A percentile compares a stretch with the other conserved stretches of the same genome.
Evolutionary conservation across 768 basidiomycete species (phyloP).

Genomic region (Leccinum uliginosum): DNA sequence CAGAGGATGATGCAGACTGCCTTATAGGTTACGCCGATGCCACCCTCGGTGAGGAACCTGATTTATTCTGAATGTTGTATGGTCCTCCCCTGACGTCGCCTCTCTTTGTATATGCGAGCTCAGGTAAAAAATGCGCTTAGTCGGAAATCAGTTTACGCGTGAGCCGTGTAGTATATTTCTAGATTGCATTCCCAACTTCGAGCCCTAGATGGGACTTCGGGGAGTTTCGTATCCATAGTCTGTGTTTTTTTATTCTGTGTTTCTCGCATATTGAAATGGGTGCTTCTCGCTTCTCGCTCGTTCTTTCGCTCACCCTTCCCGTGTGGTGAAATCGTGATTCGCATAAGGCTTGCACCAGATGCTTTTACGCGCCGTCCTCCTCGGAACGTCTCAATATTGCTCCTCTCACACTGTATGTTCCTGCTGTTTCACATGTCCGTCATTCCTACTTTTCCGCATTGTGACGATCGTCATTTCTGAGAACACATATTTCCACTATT

Average conservation of each 20-base stretch:
- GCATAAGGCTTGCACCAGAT: neutral
- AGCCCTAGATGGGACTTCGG: neutral
- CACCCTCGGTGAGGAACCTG: neutral
- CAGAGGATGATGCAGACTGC: neutral
- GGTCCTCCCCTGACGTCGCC: neutral
- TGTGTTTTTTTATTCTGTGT: neutral
- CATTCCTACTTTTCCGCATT: neutral
- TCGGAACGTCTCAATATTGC: neutral
- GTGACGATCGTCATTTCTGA: neutral
- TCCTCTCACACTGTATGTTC: neutral
- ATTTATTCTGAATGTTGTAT: neutral
- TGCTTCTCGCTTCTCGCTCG: neutral
- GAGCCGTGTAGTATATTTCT: neutral
- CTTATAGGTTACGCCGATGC: neutral
- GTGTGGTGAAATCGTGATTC: neutral
- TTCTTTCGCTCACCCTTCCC: neutral
- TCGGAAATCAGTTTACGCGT: neutral
- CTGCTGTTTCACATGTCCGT: neutral
- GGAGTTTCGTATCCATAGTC: neutral
- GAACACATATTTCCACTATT: neutral
- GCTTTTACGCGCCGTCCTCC: neutral
- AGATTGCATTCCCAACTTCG: neutral
- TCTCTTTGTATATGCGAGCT: neutral
- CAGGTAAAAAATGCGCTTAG: neutral
- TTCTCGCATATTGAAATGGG: neutral